phyloP scores from a whole-genome alignment of 768 basidiomycete species.

The Termitomyces sp. region DNA sequence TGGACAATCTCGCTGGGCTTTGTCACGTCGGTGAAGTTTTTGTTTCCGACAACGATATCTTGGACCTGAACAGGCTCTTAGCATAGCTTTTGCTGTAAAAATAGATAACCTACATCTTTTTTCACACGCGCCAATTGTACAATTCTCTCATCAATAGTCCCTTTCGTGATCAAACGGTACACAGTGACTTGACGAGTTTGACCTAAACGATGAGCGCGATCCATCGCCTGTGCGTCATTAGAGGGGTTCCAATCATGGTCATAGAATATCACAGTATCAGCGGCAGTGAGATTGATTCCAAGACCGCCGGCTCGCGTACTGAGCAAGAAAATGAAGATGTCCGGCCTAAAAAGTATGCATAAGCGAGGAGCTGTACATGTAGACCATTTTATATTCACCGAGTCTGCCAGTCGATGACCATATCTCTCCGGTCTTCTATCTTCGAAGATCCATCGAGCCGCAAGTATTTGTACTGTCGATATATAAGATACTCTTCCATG shows the following conservation, averaged over 20 bases:
- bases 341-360: constrained; percentile 48
- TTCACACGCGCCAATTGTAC: constrained; percentile 94
- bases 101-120: constrained; percentile 71
- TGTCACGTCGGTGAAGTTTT: constrained; percentile 87
- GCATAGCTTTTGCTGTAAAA: neutral
- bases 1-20: constrained; percentile 98
- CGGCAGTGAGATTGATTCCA: constrained; percentile 94
- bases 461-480: constrained; percentile 93
- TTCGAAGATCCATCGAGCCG: constrained; percentile 92
- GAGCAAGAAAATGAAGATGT: constrained; percentile 86
- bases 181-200: constrained; percentile 98
- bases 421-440: constrained; percentile 93
- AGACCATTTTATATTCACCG: constrained; percentile 48
- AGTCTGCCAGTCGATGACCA: constrained; percentile 99
- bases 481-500: constrained; percentile 98
- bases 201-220: constrained; percentile 93
- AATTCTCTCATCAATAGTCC: constrained; percentile 96
- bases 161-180: constrained; percentile 89
- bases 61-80: constrained; percentile 65
- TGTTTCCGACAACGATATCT: constrained; percentile 98
- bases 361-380: neutral
- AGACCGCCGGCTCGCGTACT: constrained; percentile 95
- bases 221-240: constrained; percentile 98
- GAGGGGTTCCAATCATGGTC: constrained; percentile 97
- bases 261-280: constrained; percentile 94